Evolutionary conservation across 2,329 filamentous ascomycete genomes (phyloP), one percentile per base, ranked within the genome.

Genomic region (Daldinia sp.): DNA sequence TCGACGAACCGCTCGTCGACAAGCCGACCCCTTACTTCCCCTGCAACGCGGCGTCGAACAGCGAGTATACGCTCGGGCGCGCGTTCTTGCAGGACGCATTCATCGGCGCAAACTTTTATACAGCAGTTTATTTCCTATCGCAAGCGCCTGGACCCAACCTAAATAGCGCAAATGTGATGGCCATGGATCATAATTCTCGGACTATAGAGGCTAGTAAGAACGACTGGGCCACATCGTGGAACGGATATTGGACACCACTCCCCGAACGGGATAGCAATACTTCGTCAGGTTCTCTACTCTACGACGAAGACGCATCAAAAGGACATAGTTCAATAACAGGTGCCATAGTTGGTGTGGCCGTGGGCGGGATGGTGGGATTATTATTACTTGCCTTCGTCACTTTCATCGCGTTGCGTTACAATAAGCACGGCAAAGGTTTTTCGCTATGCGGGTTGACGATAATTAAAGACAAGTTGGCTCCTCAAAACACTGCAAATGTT

Each of bases 11-110:
- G 0, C 70, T 80, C 4, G 66, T 72, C 7, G 65, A 70, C 2
- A 68, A 48, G 1, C 70, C 74, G 1, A 72, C 67, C 3, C 73
- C 72, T 13, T 81, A 80, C 62, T 80, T 82, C 57, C 80, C 78
- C 0, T 81, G 79, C 63, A 61, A 69, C 9, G 67, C 71, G 0
- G 68, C 57, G 1, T 58, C 66, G 1, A 61, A 61, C 1, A 58
- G 65, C 1, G 37, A 58, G 8, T 76, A 76, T 54, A 59, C 67
- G 2, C 74, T 82, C 0, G 80, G 80, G 0, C 74, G 78, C 3
- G 76, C 77, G 0, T 81, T 81, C 61, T 69, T 81, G 0, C 80
- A 82, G 62, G 61, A 63, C 19, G 51, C 61, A 1, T 63, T 63
- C 34, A 43, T 64, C 34, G 61, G 57, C n/a, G 54, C 58, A 13